phyloP scores from a whole-genome alignment of 2,329 filamentous ascomycete species.

The Claviceps humidiphila region DNA sequence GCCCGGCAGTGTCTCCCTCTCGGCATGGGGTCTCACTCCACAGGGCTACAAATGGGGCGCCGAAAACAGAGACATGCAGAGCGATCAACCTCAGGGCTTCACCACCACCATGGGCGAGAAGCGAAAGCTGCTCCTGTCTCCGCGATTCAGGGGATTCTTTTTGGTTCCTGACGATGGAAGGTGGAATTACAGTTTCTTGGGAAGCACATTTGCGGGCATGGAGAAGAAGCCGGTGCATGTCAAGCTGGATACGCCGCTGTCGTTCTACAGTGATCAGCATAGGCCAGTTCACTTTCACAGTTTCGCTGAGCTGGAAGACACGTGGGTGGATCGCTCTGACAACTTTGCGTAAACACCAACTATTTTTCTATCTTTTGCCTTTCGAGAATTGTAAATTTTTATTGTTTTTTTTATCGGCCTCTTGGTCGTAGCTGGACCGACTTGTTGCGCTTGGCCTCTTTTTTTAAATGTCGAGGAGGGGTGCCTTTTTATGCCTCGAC shows the following conservation, averaged over 20 bases:
- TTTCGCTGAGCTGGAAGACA: slow-evolving; percentile 93
- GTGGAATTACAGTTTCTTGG: slow-evolving; percentile 99
- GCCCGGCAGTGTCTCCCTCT: slow-evolving; percentile 86
- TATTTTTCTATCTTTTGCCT: no score
- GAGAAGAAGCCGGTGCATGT: slow-evolving; percentile 88
- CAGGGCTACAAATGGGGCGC: slow-evolving; percentile 93
- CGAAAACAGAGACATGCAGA: slow-evolving; percentile 85
- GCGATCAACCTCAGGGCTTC: slow-evolving; percentile 90
- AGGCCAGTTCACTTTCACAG: slow-evolving; percentile 91
- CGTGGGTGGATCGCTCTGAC: slow-evolving; percentile 86
- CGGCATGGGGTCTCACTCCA: slow-evolving; percentile 85
- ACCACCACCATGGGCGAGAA: slow-evolving; percentile 87
- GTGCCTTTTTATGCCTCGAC: no score
- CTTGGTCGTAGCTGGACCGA: no score
- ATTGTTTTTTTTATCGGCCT: background rate
- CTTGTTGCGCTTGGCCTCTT: no score
- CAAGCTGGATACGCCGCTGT: slow-evolving; percentile 79
- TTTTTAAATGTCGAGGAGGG: no score
- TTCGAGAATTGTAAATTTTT: background rate
- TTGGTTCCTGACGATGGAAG: slow-evolving; percentile 76
- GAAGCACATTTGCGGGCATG: slow-evolving; percentile 69
- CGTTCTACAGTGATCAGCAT: slow-evolving; percentile 88
- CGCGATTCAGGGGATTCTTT: slow-evolving; percentile 93
- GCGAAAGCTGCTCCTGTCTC: slow-evolving; percentile 82
- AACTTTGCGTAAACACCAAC: slow-evolving; percentile 61